Evolutionary conservation across 2,329 filamentous ascomycete genomes (phyloP).

Genomic region (Fusarium bulbicola): DNA sequence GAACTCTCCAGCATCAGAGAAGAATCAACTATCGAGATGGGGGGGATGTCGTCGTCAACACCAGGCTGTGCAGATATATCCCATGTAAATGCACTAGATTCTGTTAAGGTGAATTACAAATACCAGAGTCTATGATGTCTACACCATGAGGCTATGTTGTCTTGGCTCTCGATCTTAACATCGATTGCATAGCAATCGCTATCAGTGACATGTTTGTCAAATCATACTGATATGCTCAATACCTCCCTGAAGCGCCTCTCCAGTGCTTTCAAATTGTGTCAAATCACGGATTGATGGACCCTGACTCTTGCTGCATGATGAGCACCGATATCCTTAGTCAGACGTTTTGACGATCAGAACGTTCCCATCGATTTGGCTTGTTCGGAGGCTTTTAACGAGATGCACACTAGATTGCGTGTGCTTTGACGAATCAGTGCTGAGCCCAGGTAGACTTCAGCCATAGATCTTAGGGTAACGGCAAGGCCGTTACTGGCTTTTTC

Average conservation of each 20-base stretch:
- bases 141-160: conserved; percentile 4
- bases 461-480: neutral
- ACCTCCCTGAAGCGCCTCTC: neutral
- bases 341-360: conserved; percentile 13
- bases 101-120: conserved; percentile 4
- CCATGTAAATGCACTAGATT: neutral
- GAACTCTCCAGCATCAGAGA: conserved; percentile 1
- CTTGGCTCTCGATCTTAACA: neutral
- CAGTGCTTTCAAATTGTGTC: neutral
- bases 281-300: conserved; percentile 8
- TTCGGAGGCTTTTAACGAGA: conserved; percentile 3
- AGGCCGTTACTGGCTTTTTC: conserved; percentile 2
- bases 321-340: conserved; percentile 11
- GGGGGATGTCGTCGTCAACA: conserved; percentile 18
- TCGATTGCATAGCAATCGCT: neutral
- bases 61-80: conserved; percentile 23
- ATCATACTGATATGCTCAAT: neutral
- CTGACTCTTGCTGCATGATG: conserved; percentile 23
- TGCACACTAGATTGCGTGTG: neutral
- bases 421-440: conserved; percentile 14
- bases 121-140: conserved; percentile 12
- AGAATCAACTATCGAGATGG: conserved; percentile 3
- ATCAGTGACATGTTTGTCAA: conserved; percentile 1
- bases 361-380: conserved; percentile 6
- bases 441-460: neutral